Evolutionary conservation across 805 yeast genomes (phyloP).

Genomic region (Cyberlindnera nakhonratchasimensis): DNA sequence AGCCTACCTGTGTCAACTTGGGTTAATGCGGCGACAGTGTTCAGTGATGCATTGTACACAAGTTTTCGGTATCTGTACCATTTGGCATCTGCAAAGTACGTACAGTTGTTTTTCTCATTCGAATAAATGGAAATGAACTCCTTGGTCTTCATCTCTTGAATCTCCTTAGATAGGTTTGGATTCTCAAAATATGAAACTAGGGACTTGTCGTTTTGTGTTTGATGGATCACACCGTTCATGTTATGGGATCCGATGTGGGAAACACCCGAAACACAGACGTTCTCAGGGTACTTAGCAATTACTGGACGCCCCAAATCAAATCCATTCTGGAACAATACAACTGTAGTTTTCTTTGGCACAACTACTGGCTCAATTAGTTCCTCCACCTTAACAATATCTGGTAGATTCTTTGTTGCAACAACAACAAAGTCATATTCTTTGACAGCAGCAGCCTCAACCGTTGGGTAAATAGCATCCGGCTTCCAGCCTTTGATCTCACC

Average conservation of each 20-base stretch:
- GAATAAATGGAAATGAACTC: slow-evolving; percentile 46
- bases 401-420: slow-evolving; percentile 61
- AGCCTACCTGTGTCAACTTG: slow-evolving; percentile 58
- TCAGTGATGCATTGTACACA: slow-evolving; percentile 65
- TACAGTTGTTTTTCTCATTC: slow-evolving; percentile 40
- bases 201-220: slow-evolving; percentile 42
- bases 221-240: slow-evolving; percentile 41
- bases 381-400: slow-evolving; percentile 53
- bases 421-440: slow-evolving; percentile 55
- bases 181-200: slow-evolving; percentile 49
- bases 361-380: slow-evolving; percentile 49
- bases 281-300: slow-evolving; percentile 46
- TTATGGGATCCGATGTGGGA: slow-evolving; percentile 59
- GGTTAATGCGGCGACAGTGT: slow-evolving; percentile 59
- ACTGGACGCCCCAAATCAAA: slow-evolving; percentile 57
- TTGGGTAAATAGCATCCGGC: slow-evolving; percentile 50
- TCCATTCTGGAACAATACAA: slow-evolving; percentile 61
- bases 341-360: slow-evolving; percentile 42
- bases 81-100: slow-evolving; percentile 43
- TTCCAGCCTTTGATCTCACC: slow-evolving; percentile 52
- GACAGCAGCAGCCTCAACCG: slow-evolving; percentile 44
- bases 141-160: slow-evolving; percentile 33
- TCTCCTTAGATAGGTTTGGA: slow-evolving; percentile 27
- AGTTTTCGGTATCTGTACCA: slow-evolving; percentile 62
- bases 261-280: slow-evolving; percentile 54